Conservation (phyloP, 805 yeast genomes). For the Wickerhamiella sergipiensis region DNA sequence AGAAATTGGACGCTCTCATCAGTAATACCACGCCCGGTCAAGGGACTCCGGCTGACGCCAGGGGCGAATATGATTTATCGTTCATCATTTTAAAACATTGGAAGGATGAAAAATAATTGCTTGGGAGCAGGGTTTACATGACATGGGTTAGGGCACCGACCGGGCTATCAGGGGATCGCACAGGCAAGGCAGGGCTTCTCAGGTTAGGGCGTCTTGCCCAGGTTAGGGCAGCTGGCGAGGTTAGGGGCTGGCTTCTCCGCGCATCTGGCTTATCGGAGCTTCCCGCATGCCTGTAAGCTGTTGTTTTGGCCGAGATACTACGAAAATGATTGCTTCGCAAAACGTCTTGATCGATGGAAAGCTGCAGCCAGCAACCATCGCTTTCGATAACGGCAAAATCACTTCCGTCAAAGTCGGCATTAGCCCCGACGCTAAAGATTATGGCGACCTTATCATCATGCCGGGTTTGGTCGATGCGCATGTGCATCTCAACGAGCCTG, state of each 20-base stretch:
- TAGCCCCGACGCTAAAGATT: slow-evolving; percentile 28
- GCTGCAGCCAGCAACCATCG: slow-evolving; percentile 20
- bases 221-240: too few species aligned
- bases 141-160: neutral
- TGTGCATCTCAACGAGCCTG: slow-evolving; percentile 92
- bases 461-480: slow-evolving; percentile 93
- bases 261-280: neutral
- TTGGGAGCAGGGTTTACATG: neutral
- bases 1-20: slow-evolving; percentile 16
- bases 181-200: too few species aligned
- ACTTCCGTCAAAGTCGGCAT: slow-evolving; percentile 24
- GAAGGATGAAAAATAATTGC: slow-evolving; percentile 11
- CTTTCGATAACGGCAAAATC: slow-evolving; percentile 40
- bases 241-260: neutral
- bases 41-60: slow-evolving; percentile 18
- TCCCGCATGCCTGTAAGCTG: neutral
- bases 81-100: slow-evolving; percentile 20
- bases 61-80: slow-evolving; percentile 16
- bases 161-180: too few species aligned
- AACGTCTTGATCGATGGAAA: slow-evolving; percentile 17
- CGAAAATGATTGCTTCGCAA: slow-evolving; percentile 9
- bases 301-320: neutral
- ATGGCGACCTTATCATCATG: slow-evolving; percentile 55
- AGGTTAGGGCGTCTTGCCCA: too few species aligned
- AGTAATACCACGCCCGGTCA: slow-evolving; percentile 23